Evolutionary conservation across 106 monocot species (phyloP), one percentile per base, ranked within the genome.

Genomic region (Chionographis japonica): DNA sequence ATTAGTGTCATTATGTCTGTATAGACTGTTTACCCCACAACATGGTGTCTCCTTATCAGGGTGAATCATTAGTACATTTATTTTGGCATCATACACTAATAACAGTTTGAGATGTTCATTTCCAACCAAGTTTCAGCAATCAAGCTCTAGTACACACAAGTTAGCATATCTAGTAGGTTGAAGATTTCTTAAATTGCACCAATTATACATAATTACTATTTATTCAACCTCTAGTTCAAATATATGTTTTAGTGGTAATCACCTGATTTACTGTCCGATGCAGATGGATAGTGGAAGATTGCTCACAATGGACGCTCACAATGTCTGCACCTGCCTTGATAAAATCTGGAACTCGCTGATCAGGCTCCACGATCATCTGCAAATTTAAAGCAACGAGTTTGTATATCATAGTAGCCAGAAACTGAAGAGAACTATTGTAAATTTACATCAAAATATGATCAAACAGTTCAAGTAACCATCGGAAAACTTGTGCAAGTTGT

Each of bases 361-460:
- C 95, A 50, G 95, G 95, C 77, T 95, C 95, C 40, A 95, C 95
- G 78, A 95, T 92, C 95, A 95, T 95, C 95, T 95, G 75, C 39
- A 86, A 74, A 14, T 62, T 50, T 51, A 55, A 49, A 56, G 43
- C 15, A 62, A 59, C 12, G 53, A 15, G 20, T 55, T 6, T 46
- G 46, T 10, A 46, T 46, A 46, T 52, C 18, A 62, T 61, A 35
- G 11, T 9, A 46, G 20, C 8, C 3, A 37, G 35, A 15, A 59
- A 5, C 20, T 39, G 5, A n/a, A 73, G 12, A 54, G 8, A 14
- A 18, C 6, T 38, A 52, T 8, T 12, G 6, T 5, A 13, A 15
- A 20, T 27, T 46, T 12, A 12, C 13, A 66, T 43, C 51, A 27
- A 73, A 41, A 46, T 27, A 50, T 11, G 6, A 56, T 15, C 52